Percentiles rank a stretch among this genome's conserved stretches.
These are phyloP conservation scores for Boletus huronensis DNA, from an alignment of 768 basidiomycete species.

Conservation along the genomic window DNA sequence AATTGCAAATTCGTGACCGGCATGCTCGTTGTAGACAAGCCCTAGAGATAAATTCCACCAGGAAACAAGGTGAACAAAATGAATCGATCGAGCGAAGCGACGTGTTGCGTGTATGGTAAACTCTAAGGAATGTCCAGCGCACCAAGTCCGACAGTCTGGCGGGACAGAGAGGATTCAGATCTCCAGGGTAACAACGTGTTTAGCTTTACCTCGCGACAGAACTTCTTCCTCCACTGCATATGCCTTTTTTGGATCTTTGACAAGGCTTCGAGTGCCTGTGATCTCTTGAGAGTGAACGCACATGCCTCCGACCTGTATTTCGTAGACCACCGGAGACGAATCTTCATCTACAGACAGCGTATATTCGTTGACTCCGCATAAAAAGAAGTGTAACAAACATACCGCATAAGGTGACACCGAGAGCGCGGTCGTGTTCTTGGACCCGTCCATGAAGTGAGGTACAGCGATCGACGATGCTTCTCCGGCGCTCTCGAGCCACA, in stretches of 20 bases:
- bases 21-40: not conserved
- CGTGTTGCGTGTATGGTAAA: not conserved
- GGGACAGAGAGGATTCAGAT: not conserved
- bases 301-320: conserved; percentile 55
- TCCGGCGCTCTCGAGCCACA: conserved; percentile 55
- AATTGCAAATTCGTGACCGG: conserved; percentile 16
- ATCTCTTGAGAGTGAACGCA: conserved; percentile 43
- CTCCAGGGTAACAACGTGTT: not conserved
- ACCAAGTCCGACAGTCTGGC: conserved; percentile 18
- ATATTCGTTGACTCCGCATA: not conserved
- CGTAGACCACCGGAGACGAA: conserved; percentile 42
- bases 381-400: not conserved
- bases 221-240: conserved; percentile 53
- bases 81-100: not conserved
- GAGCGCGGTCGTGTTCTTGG: conserved; percentile 2
- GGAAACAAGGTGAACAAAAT: not conserved
- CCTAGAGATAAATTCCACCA: not conserved
- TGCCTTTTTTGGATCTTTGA: conserved; percentile 39
- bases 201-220: conserved; percentile 45
- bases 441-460: conserved; percentile 8
- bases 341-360: conserved; percentile 32
- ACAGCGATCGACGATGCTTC: conserved; percentile 23
- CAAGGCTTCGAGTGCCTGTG: conserved; percentile 30
- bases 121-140: conserved; percentile 16
- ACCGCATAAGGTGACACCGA: conserved; percentile 23